phyloP scores from a whole-genome alignment of 2,329 filamentous ascomycete species.

The Lasiodiplodia sp. region DNA sequence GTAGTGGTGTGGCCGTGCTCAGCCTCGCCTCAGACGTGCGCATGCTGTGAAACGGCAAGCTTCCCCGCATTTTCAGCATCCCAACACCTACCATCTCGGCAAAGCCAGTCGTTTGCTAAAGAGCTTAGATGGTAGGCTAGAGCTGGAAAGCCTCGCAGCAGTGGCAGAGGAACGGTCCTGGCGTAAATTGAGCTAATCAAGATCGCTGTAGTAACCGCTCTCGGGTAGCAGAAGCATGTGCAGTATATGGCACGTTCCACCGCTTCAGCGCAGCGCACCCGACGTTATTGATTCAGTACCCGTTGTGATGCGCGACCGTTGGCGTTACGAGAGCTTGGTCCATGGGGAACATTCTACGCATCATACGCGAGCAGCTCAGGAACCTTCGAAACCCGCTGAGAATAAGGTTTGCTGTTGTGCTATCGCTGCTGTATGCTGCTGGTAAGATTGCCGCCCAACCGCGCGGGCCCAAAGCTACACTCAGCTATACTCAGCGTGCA shows the following conservation, averaged over 20 bases:
- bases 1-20: not conserved
- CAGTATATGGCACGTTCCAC: constrained; percentile 26
- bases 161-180: constrained; percentile 20
- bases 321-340: constrained; percentile 14
- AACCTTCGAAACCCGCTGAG: constrained; percentile 3
- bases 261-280: not conserved
- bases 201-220: constrained; percentile 14
- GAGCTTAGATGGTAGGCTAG: constrained; percentile 3
- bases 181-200: constrained; percentile 19
- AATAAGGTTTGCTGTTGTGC: constrained; percentile 14
- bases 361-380: not conserved
- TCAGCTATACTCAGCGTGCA: not conserved
- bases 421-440: constrained; percentile 7
- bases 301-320: constrained; percentile 13
- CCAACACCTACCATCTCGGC: constrained; percentile 5
- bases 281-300: constrained; percentile 17
- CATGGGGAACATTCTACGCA: constrained; percentile 15
- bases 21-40: constrained; percentile 2
- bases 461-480: not conserved
- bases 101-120: constrained; percentile 2
- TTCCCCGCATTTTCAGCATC: constrained; percentile 21
- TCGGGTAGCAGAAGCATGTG: constrained; percentile 11
- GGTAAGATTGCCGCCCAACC: not conserved
- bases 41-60: constrained; percentile 21
- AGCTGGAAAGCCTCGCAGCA: constrained; percentile 4